These are phyloP conservation scores for Euphrasia confusa DNA, from an alignment of 257 asterid genomes.

Conservation along the genomic window DNA sequence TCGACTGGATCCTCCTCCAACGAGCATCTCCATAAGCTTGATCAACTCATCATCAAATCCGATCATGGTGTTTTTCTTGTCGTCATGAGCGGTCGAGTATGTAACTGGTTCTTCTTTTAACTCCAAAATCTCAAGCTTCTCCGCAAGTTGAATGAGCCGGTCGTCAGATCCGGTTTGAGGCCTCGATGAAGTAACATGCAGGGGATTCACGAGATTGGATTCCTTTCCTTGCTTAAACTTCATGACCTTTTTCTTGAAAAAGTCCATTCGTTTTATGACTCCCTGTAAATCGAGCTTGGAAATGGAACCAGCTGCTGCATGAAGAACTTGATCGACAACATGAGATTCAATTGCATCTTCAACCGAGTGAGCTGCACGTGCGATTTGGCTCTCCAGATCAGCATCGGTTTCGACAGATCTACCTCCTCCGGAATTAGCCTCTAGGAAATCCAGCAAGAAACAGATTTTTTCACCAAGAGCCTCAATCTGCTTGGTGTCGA, in stretches of 20 bases:
- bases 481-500: not conserved
- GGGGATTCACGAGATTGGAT: no score
- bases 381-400: constrained; percentile 14
- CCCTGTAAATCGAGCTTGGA: not conserved
- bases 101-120: no score
- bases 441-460: constrained; percentile 2
- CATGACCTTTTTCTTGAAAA: not conserved
- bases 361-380: constrained; percentile 14
- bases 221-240: not conserved
- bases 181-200: not conserved
- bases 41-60: not conserved
- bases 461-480: not conserved
- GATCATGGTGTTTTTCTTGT: no score
- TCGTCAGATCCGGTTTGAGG: constrained; percentile 1
- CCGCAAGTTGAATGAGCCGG: not conserved
- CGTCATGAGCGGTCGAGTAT: not conserved
- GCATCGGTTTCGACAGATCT: not conserved
- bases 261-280: not conserved
- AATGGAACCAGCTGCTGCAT: not conserved
- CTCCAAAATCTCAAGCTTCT: not conserved
- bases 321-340: not conserved
- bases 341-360: constrained; percentile 19
- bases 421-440: not conserved
- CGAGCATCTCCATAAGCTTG: not conserved
- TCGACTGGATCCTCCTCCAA: not conserved